Percentiles rank a stretch among this genome's conserved stretches.
phyloP scores from a whole-genome alignment of 140 eudicot genomes.

The Senecio squalidus region DNA sequence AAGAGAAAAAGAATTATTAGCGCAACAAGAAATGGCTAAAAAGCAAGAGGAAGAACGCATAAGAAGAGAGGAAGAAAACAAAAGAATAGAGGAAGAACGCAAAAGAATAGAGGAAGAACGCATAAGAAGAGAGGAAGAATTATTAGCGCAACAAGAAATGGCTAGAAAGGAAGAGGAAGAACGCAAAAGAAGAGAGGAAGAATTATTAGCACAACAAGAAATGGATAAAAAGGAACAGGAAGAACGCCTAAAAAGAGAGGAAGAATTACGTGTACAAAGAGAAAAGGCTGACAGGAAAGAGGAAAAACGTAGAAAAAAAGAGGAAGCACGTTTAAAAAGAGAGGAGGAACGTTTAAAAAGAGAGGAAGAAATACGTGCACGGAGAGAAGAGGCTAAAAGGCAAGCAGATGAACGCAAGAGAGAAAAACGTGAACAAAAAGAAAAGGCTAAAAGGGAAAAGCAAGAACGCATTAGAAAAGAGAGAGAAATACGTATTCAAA shows the following conservation, averaged over 20 bases:
- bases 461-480: too few relatives aligned
- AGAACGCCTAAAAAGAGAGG: slow-evolving; percentile 2
- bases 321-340: slow-evolving; percentile 20
- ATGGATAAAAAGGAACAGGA: background rate
- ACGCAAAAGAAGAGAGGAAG: slow-evolving; percentile 8
- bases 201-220: too few relatives aligned
- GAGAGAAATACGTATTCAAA: too few relatives aligned
- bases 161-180: slow-evolving; percentile 25
- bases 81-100: background rate
- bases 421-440: too few relatives aligned
- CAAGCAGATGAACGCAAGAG: too few relatives aligned
- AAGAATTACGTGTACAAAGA: background rate
- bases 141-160: slow-evolving; percentile 11
- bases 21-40: slow-evolving; percentile 2
- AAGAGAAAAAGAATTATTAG: slow-evolving; percentile 11
- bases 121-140: slow-evolving; percentile 11
- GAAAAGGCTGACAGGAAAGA: background rate
- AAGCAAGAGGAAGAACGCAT: background rate
- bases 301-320: background rate
- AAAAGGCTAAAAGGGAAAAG: background rate
- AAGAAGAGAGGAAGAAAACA: background rate
- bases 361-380: slow-evolving; percentile 23
- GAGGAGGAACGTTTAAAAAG: slow-evolving; percentile 12
- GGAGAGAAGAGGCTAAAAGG: slow-evolving; percentile 5
- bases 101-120: slow-evolving; percentile 26